Conservation (phyloP, 495 filamentous ascomycete species). For the Lasiosphaeria ovina region DNA sequence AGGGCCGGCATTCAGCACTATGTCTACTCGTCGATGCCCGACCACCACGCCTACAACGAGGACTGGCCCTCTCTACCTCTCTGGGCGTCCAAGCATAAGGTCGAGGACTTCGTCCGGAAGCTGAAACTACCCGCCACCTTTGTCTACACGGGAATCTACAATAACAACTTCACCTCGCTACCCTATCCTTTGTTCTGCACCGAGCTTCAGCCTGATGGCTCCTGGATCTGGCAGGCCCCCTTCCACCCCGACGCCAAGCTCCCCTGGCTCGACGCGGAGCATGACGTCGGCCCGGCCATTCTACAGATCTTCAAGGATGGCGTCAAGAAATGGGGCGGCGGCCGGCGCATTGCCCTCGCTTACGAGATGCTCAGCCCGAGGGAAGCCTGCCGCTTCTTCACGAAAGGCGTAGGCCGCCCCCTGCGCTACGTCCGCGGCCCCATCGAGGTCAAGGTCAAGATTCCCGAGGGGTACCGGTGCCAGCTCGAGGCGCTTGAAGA, state of each 20-base stretch:
- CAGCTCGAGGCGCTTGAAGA: conserved; percentile 75
- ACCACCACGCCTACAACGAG: conserved; percentile 70
- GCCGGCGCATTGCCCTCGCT: conserved; percentile 87
- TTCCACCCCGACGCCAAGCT: conserved; percentile 85
- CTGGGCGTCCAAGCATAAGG: conserved; percentile 87
- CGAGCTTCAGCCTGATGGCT: conserved; percentile 77
- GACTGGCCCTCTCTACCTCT: conserved; percentile 79
- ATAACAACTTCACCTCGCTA: conserved; percentile 96
- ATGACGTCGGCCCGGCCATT: conserved; percentile 92
- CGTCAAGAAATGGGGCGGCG: conserved; percentile 80
- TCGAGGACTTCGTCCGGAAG: conserved; percentile 86
- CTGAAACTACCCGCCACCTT: conserved; percentile 84
- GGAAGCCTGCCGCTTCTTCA: conserved; percentile 78
- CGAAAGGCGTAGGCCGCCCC: conserved; percentile 69
- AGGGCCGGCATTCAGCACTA: conserved; percentile 82
- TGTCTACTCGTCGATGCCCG: conserved; percentile 95
- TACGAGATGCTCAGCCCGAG: conserved; percentile 84
- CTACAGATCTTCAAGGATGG: conserved; percentile 96
- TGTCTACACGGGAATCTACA: conserved; percentile 95
- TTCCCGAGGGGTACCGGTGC: conserved; percentile 85
- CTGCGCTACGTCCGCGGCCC: conserved; percentile 74
- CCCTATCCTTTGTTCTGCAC: conserved; percentile 93
- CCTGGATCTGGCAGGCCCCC: conserved; percentile 90
- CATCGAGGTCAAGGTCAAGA: conserved; percentile 80
- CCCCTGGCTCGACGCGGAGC: conserved; percentile 97